These are phyloP conservation scores for Pleurotus salmoneostramineus DNA, from an alignment of 768 basidiomycete species.

Conservation along the genomic window DNA sequence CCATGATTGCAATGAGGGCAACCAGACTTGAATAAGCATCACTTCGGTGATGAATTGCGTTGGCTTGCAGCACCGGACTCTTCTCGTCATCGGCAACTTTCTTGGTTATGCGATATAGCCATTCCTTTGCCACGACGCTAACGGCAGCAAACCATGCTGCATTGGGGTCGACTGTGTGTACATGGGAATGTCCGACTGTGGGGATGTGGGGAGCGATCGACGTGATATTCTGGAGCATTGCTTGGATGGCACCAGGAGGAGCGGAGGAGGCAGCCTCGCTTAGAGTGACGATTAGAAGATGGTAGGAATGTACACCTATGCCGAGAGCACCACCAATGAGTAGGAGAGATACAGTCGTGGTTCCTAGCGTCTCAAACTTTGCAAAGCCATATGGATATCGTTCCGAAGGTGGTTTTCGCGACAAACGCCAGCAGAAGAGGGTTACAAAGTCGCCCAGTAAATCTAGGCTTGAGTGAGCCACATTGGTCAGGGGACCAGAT, in stretches of 20 bases:
- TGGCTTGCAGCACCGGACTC: constrained; percentile 90
- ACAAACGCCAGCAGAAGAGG: constrained; percentile 83
- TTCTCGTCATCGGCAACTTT: constrained; percentile 88
- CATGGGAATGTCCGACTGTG: constrained; percentile 49
- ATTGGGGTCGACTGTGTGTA: constrained; percentile 77
- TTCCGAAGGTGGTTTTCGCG: constrained; percentile 74
- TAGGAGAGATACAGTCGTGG: constrained; percentile 83
- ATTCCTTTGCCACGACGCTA: constrained; percentile 85
- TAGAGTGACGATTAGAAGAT: constrained; percentile 75
- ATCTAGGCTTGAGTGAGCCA: constrained; percentile 37
- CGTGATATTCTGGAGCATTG: constrained; percentile 55
- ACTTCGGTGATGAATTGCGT: constrained; percentile 96
- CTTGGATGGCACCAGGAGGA: constrained; percentile 60
- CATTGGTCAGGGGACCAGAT: constrained; percentile 1
- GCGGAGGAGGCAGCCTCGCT: constrained; percentile 59
- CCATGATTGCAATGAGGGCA: constrained; percentile 88
- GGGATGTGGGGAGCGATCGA: constrained; percentile 53
- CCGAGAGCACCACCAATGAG: constrained; percentile 82
- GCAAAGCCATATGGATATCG: constrained; percentile 86
- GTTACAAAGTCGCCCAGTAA: constrained; percentile 90
- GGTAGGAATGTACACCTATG: constrained; percentile 88
- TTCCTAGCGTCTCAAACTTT: constrained; percentile 95
- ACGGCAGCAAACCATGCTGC: constrained; percentile 94
- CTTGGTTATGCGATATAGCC: constrained; percentile 86
- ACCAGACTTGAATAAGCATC: constrained; percentile 94